Base-by-base conservation (phyloP, 164 flowering plant genomes). In the Stephania japonica region DNA sequence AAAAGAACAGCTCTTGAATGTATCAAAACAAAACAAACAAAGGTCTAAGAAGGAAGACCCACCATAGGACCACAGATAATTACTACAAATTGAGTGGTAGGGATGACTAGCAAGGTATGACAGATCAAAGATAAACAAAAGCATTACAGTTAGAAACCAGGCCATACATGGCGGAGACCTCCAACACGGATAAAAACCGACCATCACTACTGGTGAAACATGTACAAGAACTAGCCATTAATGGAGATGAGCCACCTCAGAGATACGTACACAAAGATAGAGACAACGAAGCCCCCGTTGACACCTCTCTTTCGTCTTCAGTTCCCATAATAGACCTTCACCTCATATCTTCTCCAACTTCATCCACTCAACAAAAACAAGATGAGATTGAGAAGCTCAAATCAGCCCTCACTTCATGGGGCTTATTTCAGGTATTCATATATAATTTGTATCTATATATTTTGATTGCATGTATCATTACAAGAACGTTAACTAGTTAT, bases 401-500 rank as follows among this genome's bases (percentile, higher is more conserved):
- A 47, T 70, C 78, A 8, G 84, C 87, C 43, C 85, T 86, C 73
- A 68, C 49, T 56, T 79, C 81, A 12, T 79, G 86, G 78, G 91
- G 91, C 12, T 78, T 81, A 71, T 83, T 86, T 70, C 87, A 87
- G 86, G 88, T 87, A 65, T 47, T 11, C 53, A 11, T 47, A 47
- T 47, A 9, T 16, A 47, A 47, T 12, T 47, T 47, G 38, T 32
- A 32, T 32, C 3, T 32, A 32, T 32, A 4, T 32, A n/a, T 32
- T 2, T 32, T 32, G 38, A 32, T 32, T 32, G 38, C 38, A 32
- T 32, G 38, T 32, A 32, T 32, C 4, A 32, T 32, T 32, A 32
- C 38, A 32, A 32, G 38, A 32, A 32, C 38, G 4, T 32, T 2
- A 1, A 2, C 38, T 32, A 32, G 1, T 32, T 4, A 32, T 32